Evolutionary conservation across 495 filamentous ascomycete species (phyloP).

Genomic region (Neurospora sp.): DNA sequence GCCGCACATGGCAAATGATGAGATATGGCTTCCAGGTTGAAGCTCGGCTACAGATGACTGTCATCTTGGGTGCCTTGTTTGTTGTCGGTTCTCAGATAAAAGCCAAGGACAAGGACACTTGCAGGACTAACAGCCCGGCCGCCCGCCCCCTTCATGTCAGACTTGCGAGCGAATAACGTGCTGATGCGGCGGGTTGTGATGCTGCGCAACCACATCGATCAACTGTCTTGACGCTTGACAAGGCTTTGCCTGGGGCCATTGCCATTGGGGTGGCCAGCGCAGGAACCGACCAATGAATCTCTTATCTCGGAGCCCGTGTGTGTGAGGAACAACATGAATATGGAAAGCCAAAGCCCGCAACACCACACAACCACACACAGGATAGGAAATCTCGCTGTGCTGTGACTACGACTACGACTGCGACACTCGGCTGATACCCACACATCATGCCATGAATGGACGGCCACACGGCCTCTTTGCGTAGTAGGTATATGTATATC

Average conservation of each 20-base stretch:
- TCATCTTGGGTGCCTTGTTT: not conserved
- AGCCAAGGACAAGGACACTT: not conserved
- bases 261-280: not conserved
- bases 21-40: not conserved
- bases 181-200: not conserved
- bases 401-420: not conserved
- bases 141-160: not conserved
- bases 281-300: not conserved
- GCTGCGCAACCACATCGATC: not conserved
- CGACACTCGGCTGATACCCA: not conserved
- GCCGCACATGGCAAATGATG: not conserved
- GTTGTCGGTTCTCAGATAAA: not conserved
- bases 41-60: not conserved
- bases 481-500: not conserved
- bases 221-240: not conserved
- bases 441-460: not conserved
- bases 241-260: not conserved
- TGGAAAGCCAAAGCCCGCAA: not conserved
- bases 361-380: not conserved
- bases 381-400: not conserved
- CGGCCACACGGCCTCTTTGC: not conserved
- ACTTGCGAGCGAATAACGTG: not conserved
- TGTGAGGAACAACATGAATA: not conserved
- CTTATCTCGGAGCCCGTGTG: not conserved
- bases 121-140: not conserved